phyloP scores from a whole-genome alignment of 2,329 filamentous ascomycete species.

The Paecilomyces dactylethromorphus region DNA sequence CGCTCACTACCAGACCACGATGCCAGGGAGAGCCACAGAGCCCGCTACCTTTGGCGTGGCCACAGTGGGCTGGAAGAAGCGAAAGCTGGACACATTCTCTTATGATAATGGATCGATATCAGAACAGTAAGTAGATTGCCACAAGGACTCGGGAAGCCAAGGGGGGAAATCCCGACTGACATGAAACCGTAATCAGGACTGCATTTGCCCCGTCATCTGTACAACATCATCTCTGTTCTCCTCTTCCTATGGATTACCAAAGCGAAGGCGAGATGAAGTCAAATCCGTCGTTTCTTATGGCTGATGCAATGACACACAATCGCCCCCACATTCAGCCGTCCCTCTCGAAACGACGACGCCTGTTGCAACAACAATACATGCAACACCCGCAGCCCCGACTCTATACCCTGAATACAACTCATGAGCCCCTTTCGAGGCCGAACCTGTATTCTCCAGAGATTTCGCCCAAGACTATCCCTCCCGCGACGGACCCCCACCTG shows the following conservation, averaged over 20 bases:
- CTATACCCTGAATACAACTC: constrained; percentile 14
- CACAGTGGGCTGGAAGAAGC: constrained; percentile 14
- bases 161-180: neutral
- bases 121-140: constrained; percentile 8
- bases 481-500: constrained; percentile 11
- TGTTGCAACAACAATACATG: constrained; percentile 9
- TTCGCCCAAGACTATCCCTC: constrained; percentile 20
- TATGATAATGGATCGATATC: constrained; percentile 9
- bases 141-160: neutral
- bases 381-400: constrained; percentile 4
- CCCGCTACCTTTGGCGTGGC: constrained; percentile 1
- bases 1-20: neutral
- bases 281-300: neutral
- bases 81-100: constrained; percentile 16
- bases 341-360: constrained; percentile 3
- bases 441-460: constrained; percentile 15
- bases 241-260: constrained; percentile 9
- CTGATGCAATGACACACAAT: neutral
- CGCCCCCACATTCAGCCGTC: constrained; percentile 1
- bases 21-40: neutral
- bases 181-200: neutral
- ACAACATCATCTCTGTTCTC: constrained; percentile 8
- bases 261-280: constrained; percentile 3
- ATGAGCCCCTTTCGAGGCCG: constrained; percentile 5
- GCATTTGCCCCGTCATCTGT: constrained; percentile 9